Evolutionary conservation across 192 early-diverging fungal species (phyloP).

Genomic region (Anaeromyces robustus): DNA sequence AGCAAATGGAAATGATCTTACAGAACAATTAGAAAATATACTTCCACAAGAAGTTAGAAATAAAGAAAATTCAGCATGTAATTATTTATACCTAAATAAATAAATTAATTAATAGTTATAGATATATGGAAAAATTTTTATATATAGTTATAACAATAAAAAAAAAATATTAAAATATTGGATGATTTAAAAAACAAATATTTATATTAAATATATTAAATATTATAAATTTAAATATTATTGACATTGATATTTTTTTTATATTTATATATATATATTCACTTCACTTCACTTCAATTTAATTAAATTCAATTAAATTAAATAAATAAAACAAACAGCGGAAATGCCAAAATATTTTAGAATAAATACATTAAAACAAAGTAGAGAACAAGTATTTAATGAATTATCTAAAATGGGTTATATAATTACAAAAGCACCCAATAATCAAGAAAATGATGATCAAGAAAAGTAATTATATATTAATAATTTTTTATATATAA

Average conservation of each 20-base stretch:
- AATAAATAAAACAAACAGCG: conserved; percentile 4
- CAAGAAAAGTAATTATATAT: not conserved
- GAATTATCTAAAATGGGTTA: conserved; percentile 8
- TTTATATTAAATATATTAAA: no score
- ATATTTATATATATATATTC: no score
- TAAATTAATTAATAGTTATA: no score
- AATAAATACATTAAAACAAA: not conserved
- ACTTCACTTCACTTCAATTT: no score
- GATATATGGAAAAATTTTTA: no score
- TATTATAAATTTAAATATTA: no score
- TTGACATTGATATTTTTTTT: no score
- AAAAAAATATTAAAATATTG: no score
- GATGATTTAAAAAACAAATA: no score
- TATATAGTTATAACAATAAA: no score
- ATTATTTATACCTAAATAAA: no score
- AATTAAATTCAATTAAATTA: not conserved
- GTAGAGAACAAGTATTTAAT: not conserved
- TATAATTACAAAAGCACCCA: not conserved
- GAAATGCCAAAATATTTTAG: conserved; percentile 8
- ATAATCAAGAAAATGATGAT: not conserved
- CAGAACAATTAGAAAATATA: conserved; percentile 30
- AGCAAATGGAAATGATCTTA: conserved; percentile 16
- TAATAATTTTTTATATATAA: no score
- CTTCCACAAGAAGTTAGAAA: conserved; percentile 23
- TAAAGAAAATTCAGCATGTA: conserved; percentile 30